These are phyloP conservation scores for Fusarium buharicum DNA, from an alignment of 2,329 filamentous ascomycete species.

Conservation along the genomic window DNA sequence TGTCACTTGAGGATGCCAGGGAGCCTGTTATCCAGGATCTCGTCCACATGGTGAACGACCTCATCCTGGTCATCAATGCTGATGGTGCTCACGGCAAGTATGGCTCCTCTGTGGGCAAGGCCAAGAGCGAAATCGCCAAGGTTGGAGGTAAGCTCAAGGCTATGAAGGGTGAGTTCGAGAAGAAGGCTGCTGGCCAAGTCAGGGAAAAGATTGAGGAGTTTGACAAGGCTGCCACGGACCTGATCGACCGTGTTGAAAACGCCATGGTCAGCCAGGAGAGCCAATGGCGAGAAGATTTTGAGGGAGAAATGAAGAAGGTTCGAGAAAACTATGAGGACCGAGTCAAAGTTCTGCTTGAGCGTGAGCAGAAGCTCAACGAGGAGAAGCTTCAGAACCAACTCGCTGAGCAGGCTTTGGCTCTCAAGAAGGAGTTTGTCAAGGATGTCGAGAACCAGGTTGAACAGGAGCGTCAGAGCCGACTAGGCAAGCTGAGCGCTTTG, in stretches of 20 bases:
- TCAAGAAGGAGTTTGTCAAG: slow-evolving; percentile 85
- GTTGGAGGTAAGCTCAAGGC: slow-evolving; percentile 81
- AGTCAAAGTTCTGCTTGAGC: slow-evolving; percentile 80
- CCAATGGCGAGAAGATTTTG: slow-evolving; percentile 88
- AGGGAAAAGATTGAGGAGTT: slow-evolving; percentile 79
- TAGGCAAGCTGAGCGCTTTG: slow-evolving; percentile 86
- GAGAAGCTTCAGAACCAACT: slow-evolving; percentile 86
- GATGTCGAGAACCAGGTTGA: slow-evolving; percentile 87
- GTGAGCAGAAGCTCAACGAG: slow-evolving; percentile 82
- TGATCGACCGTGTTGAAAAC: slow-evolving; percentile 87
- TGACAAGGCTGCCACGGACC: slow-evolving; percentile 84
- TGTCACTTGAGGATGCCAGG: slow-evolving; percentile 77
- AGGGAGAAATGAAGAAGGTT: slow-evolving; percentile 82
- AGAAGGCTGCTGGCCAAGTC: slow-evolving; percentile 79
- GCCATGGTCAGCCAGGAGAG: slow-evolving; percentile 84
- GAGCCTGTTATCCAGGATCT: slow-evolving; percentile 93
- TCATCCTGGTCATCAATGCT: slow-evolving; percentile 92
- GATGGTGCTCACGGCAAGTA: slow-evolving; percentile 84
- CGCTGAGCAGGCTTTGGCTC: slow-evolving; percentile 86
- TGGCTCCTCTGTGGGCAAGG: slow-evolving; percentile 80
- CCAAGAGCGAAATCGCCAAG: slow-evolving; percentile 82
- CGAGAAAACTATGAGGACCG: slow-evolving; percentile 82
- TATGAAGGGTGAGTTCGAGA: slow-evolving; percentile 75
- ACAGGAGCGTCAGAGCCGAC: slow-evolving; percentile 84
- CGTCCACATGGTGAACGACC: slow-evolving; percentile 93